Evolutionary conservation across 495 filamentous ascomycete species (phyloP).

Genomic region (Saxophila tyrrhenica): DNA sequence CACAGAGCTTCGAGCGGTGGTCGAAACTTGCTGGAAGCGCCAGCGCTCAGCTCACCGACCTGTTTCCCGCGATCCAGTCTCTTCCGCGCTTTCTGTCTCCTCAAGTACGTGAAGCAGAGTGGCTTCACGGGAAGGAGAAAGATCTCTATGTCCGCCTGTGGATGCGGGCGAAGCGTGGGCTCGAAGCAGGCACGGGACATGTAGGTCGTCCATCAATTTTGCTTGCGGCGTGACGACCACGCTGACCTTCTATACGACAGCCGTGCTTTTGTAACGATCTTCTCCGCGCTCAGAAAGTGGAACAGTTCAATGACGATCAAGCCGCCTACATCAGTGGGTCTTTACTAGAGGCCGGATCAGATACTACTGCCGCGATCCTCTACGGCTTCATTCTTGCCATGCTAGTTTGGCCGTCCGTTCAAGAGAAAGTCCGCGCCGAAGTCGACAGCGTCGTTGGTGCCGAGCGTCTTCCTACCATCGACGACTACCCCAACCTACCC

Average conservation of each 20-base stretch:
- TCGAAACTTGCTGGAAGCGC: constrained; percentile 36
- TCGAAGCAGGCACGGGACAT: constrained; percentile 15
- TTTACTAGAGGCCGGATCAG: constrained; percentile 38
- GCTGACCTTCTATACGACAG: constrained; percentile 5
- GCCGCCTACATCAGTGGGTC: constrained; percentile 14
- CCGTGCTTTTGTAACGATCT: background rate
- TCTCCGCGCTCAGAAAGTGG: background rate
- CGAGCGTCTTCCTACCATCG: constrained; percentile 11
- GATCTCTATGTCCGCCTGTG: constrained; percentile 16
- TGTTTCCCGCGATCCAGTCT: constrained; percentile 33
- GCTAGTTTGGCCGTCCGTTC: constrained; percentile 31
- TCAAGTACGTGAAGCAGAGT: constrained; percentile 27
- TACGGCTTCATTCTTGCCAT: constrained; percentile 36
- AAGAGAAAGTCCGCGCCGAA: constrained; percentile 25
- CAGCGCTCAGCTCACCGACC: constrained; percentile 39
- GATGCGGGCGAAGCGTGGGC: constrained; percentile 10
- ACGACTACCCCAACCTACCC: constrained; percentile 10
- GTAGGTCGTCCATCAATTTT: constrained; percentile 37
- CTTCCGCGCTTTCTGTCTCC: constrained; percentile 35
- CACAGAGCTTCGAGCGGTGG: constrained; percentile 37
- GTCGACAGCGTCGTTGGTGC: constrained; percentile 21
- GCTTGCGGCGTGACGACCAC: constrained; percentile 32
- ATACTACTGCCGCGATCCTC: constrained; percentile 31
- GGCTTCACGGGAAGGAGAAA: constrained; percentile 35
- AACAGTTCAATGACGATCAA: no score